These are phyloP conservation scores for Cytospora mali DNA, from an alignment of 2,329 filamentous ascomycete genomes.

Conservation along the genomic window DNA sequence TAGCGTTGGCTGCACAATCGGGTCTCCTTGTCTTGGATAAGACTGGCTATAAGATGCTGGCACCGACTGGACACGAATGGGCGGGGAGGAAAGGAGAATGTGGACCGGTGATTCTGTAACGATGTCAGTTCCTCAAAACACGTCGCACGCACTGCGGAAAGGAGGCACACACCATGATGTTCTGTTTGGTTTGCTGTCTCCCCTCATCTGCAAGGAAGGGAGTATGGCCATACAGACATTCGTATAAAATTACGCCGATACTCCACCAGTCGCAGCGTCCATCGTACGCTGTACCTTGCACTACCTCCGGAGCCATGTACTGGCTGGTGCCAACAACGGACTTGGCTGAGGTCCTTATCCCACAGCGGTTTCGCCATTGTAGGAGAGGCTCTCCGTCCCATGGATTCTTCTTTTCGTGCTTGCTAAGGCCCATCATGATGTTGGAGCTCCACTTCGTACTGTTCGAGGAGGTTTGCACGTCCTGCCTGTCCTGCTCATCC, in stretches of 20 bases:
- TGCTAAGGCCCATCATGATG: slow-evolving; percentile 43
- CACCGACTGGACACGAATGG: slow-evolving; percentile 69
- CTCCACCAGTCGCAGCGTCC: slow-evolving; percentile 97
- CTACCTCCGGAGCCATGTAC: slow-evolving; percentile 97
- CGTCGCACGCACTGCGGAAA: neutral
- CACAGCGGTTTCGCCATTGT: slow-evolving; percentile 69
- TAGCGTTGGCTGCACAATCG: slow-evolving; percentile 80
- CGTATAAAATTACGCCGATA: slow-evolving; percentile 89
- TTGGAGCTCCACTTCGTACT: slow-evolving; percentile 44
- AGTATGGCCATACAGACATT: slow-evolving; percentile 90
- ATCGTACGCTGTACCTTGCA: slow-evolving; percentile 81
- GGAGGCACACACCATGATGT: slow-evolving; percentile 67
- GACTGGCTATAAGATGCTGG: slow-evolving; percentile 72
- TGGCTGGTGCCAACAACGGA: slow-evolving; percentile 95
- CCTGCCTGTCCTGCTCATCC: slow-evolving; percentile 69
- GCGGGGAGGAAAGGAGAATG: slow-evolving; percentile 70
- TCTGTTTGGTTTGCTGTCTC: slow-evolving; percentile 80
- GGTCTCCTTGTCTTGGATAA: slow-evolving; percentile 73
- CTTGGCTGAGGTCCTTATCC: slow-evolving; percentile 72
- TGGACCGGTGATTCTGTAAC: slow-evolving; percentile 67
- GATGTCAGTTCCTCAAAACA: neutral
- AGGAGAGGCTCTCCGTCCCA: slow-evolving; percentile 55
- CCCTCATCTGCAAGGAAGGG: slow-evolving; percentile 82
- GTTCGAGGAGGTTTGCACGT: slow-evolving; percentile 44
- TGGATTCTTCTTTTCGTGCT: slow-evolving; percentile 41